Evolutionary conservation across 2,329 filamentous ascomycete genomes (phyloP), one percentile per base, ranked within the genome.

Genomic region (Colletotrichum abscissum): DNA sequence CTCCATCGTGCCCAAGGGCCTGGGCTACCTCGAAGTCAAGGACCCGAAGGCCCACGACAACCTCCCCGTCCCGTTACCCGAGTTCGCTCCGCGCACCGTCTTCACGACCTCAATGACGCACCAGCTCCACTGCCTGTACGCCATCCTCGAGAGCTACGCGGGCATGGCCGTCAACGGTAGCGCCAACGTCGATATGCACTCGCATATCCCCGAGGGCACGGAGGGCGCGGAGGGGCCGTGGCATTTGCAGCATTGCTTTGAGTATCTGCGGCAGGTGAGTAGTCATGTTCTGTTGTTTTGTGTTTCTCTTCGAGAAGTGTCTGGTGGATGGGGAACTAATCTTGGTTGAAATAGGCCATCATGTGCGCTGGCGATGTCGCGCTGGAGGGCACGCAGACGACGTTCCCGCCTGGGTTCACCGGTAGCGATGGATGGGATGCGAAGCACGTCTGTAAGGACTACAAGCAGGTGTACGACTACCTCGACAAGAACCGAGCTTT

Each of bases 401-500:
- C 81, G 0, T 84, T 85, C 57, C 83, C 84, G 0, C 74, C 78
- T 1, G 81, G 79, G 0, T 79, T 82, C 22, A 78, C 76, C 5
- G 84, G 83, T 5, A 83, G 81, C 59, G 84, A 86, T 63, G 84
- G 84, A 1, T 86, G 83, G 84, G 83, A 85, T 62, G 82, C 83
- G 24, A 82, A 81, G 77, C 83, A 85, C 68, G 82, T 85, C 6
- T 85, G 83, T 71, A 82, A 82, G 75, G 80, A 85, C 74, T 84
- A 83, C 42, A 75, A 75, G 19, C 78, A 82, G 72, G 77, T 85
- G 14, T 76, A 80, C 42, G 76, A 77, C 7, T 80, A 84, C 56
- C 74, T 84, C 9, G 80, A 84, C 49, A 75, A 75, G 52, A 81
- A 81, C 33, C 76, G 82, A 54, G 82, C 78, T 3, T 72, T 82